Percentiles rank a stretch among this genome's conserved stretches.
These are phyloP conservation scores for Melampsora americana DNA, from an alignment of 1,284 basidiomycete genomes.

Conservation along the genomic window DNA sequence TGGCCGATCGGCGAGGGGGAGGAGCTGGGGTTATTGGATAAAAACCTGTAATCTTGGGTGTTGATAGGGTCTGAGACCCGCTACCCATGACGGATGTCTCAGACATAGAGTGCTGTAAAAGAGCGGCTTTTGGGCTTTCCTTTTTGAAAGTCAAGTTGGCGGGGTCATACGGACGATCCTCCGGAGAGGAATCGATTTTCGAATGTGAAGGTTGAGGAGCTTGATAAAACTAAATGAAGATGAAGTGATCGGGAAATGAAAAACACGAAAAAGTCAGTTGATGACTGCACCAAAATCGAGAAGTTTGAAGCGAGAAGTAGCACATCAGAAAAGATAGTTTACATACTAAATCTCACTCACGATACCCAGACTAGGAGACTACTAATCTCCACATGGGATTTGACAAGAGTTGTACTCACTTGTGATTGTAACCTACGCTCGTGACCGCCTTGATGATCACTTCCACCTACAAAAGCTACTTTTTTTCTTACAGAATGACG, in stretches of 20 bases:
- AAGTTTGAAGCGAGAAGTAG: conserved; percentile 7
- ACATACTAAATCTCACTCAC: conserved; percentile 9
- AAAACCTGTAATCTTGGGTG: not conserved
- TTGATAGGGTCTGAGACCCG: not conserved
- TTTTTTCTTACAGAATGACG: not conserved
- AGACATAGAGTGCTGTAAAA: not conserved
- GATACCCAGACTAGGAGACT: conserved; percentile 10
- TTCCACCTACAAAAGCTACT: not conserved
- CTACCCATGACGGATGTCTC: not conserved
- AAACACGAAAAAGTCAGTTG: not conserved
- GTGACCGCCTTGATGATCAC: not conserved
- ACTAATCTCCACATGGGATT: not conserved
- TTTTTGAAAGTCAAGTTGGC: not conserved
- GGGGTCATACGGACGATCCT: not conserved
- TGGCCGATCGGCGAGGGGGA: not conserved
- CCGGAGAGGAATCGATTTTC: not conserved
- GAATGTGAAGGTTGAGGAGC: not conserved
- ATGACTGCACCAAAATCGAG: not conserved
- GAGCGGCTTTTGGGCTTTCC: not conserved
- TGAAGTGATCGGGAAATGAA: not conserved
- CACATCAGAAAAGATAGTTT: conserved; percentile 2
- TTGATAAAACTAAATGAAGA: not conserved
- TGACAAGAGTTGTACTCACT: conserved; percentile 7
- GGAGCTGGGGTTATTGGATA: conserved; percentile 1
- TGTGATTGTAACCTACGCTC: conserved; percentile 4